phyloP scores from a whole-genome alignment of 768 basidiomycete genomes.

The Lepiota brunneoincarnata region DNA sequence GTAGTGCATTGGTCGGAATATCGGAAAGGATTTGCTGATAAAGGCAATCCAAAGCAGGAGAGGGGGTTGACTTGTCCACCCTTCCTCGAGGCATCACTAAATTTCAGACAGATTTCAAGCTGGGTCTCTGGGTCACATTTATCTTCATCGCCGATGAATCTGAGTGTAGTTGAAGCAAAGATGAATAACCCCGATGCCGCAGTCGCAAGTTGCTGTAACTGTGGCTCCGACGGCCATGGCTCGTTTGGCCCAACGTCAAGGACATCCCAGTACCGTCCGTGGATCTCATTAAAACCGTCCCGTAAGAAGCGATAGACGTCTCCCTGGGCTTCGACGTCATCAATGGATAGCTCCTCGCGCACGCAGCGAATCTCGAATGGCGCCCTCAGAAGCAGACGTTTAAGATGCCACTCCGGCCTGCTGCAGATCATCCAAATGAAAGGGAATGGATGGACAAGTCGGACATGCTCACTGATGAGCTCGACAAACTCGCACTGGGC shows the following conservation, averaged over 20 bases:
- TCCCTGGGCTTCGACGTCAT: background rate
- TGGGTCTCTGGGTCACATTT: background rate
- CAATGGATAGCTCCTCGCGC: conserved; percentile 1
- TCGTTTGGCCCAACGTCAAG: background rate
- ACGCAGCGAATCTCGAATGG: background rate
- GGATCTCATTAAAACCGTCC: background rate
- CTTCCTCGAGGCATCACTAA: background rate
- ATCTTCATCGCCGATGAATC: conserved; percentile 1
- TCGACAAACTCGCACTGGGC: conserved; percentile 7
- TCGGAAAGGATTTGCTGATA: background rate
- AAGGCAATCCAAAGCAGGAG: conserved; percentile 1
- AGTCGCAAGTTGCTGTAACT: background rate
- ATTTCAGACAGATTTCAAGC: conserved; percentile 1
- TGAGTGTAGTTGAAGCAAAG: background rate
- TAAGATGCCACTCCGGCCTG: conserved; percentile 7
- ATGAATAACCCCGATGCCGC: conserved; percentile 5
- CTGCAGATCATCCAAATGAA: conserved; percentile 4
- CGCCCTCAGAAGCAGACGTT: background rate
- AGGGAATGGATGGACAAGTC: background rate
- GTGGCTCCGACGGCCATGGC: background rate
- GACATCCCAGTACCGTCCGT: background rate
- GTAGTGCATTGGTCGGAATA: background rate
- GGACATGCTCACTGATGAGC: conserved; percentile 2
- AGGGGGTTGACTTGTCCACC: background rate
- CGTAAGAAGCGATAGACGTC: background rate